Conservation (phyloP, 108 stramenopile species). For the Aurantiochytrium sp. region DNA sequence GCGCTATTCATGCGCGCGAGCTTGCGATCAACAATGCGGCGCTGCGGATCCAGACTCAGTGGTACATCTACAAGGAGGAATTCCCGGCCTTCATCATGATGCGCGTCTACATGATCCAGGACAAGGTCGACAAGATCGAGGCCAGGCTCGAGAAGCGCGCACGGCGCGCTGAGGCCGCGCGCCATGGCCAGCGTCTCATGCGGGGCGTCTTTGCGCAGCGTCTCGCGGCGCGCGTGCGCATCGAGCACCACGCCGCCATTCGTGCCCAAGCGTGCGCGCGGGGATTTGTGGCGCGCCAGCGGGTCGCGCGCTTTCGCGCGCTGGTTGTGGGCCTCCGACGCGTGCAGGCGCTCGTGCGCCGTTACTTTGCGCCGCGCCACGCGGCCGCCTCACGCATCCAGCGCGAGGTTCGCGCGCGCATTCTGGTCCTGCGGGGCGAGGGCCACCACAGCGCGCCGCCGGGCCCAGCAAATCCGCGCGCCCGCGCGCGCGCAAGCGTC, state of each 20-base stretch:
- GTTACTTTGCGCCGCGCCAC: not conserved
- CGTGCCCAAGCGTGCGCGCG: not conserved
- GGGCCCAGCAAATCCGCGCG: too few relatives aligned
- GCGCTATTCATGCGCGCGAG: not conserved
- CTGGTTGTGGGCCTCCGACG: not conserved
- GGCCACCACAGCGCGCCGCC: too few relatives aligned
- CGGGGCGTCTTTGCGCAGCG: not conserved
- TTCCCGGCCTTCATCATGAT: constrained; percentile 15
- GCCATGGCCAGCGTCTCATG: not conserved
- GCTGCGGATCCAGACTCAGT: not conserved
- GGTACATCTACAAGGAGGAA: constrained; percentile 5
- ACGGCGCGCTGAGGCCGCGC: not conserved
- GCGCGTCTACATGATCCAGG: not conserved
- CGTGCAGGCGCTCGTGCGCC: not conserved
- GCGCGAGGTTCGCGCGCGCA: not conserved
- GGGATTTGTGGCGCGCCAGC: not conserved
- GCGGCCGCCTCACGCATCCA: not conserved
- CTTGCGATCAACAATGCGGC: not conserved
- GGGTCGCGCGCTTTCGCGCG: not conserved
- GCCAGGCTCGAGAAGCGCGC: not conserved
- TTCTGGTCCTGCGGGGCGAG: too few relatives aligned
- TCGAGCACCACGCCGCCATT: not conserved
- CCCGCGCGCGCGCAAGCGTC: too few relatives aligned
- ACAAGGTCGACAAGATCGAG: not conserved
- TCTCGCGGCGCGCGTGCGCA: not conserved